phyloP scores from a whole-genome alignment of 192 early-diverging fungal genomes.

The Coemansia sp. region DNA sequence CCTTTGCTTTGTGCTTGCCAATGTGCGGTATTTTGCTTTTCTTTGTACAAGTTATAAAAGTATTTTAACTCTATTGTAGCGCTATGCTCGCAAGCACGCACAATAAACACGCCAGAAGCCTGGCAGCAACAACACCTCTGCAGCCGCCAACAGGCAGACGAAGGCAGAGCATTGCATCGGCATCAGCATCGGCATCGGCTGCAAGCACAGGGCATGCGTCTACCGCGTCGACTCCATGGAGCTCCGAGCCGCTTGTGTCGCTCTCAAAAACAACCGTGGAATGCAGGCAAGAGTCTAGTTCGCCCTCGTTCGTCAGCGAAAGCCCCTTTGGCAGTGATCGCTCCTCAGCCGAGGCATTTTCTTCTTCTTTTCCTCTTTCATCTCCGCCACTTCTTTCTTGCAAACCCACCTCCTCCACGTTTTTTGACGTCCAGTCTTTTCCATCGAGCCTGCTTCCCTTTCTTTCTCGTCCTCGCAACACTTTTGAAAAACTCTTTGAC shows the following conservation, averaged over 20 bases:
- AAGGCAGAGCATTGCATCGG: slow-evolving; percentile 4
- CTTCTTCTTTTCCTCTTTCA: slow-evolving; percentile 4
- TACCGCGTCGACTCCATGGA: slow-evolving; percentile 2
- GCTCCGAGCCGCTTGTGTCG: slow-evolving; percentile 42
- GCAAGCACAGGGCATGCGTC: background rate
- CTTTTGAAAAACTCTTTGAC: slow-evolving; percentile 37
- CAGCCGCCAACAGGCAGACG: background rate
- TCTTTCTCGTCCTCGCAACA: slow-evolving; percentile 19
- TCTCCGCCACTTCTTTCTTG: slow-evolving; percentile 19
- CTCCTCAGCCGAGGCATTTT: slow-evolving; percentile 2
- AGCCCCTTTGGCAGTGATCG: background rate
- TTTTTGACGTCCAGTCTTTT: slow-evolving; percentile 36
- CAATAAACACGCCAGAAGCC: background rate
- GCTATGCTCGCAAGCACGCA: background rate
- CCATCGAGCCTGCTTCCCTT: slow-evolving; percentile 7
- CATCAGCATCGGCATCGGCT: background rate
- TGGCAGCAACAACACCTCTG: background rate
- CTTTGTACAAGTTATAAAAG: background rate
- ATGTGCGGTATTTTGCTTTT: background rate
- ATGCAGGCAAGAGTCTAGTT: slow-evolving; percentile 24
- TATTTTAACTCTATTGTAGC: background rate
- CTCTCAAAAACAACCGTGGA: slow-evolving; percentile 34
- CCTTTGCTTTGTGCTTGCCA: background rate
- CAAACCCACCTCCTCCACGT: slow-evolving; percentile 21
- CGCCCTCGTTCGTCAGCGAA: background rate